These are phyloP conservation scores for Protostelium mycophagum DNA, from an alignment of 78 protist species.

Conservation along the genomic window DNA sequence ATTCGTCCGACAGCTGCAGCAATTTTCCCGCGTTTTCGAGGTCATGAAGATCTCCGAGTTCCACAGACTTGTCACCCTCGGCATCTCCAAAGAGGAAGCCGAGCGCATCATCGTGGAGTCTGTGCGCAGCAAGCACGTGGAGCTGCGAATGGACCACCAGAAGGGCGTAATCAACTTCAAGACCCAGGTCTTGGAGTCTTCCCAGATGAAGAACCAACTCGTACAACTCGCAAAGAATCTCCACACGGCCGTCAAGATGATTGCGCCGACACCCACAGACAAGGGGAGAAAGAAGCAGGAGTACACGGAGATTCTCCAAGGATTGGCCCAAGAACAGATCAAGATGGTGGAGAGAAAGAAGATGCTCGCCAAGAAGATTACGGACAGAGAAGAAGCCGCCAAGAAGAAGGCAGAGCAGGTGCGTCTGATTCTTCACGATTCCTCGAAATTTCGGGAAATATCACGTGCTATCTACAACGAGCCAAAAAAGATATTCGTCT, in stretches of 20 bases:
- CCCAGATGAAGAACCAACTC: constrained; percentile 43
- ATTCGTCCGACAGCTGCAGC: constrained; percentile 51
- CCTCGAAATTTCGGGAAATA: too few relatives aligned
- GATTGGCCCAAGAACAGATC: constrained; percentile 39
- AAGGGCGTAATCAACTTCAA: constrained; percentile 45
- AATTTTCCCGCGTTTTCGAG: constrained; percentile 52
- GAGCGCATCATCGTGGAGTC: constrained; percentile 34
- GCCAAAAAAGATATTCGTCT: too few relatives aligned
- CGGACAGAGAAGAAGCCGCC: constrained; percentile 53
- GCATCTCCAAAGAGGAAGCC: constrained; percentile 19
- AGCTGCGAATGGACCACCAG: constrained; percentile 57
- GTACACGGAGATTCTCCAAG: constrained; percentile 41
- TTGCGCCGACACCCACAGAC: constrained; percentile 28
- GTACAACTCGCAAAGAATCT: constrained; percentile 20
- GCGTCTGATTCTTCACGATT: too few relatives aligned
- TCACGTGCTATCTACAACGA: too few relatives aligned
- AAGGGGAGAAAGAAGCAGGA: constrained; percentile 30
- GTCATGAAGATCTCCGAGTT: constrained; percentile 47
- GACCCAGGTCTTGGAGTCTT: constrained; percentile 38
- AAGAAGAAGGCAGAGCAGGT: constrained; percentile 7
- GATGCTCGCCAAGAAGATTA: constrained; percentile 52
- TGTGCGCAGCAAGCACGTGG: constrained; percentile 27
- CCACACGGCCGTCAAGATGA: constrained; percentile 22
- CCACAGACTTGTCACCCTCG: constrained; percentile 28
- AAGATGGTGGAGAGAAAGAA: constrained; percentile 51